Evolutionary conservation across 2,329 filamentous ascomycete genomes (phyloP).

Genomic region (Ambrosiella cleistominuta): DNA sequence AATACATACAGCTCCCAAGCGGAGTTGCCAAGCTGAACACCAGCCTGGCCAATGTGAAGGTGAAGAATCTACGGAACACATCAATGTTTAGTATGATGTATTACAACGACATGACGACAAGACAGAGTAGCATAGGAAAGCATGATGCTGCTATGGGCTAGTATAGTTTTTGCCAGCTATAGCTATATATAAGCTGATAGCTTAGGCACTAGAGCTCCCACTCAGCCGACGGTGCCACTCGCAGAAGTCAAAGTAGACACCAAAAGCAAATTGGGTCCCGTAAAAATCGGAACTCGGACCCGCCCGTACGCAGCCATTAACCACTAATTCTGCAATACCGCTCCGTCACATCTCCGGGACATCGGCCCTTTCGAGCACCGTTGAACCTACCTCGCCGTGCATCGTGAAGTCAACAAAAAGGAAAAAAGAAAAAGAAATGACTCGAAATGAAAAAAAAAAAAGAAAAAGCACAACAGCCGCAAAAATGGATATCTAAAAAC

Average conservation of each 20-base stretch:
- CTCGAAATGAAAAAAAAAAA: neutral
- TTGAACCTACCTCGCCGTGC: conserved; percentile 12
- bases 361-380: conserved; percentile 33
- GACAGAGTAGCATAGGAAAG: too few relatives aligned
- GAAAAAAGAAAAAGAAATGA: neutral
- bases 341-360: neutral
- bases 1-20: conserved; percentile 56
- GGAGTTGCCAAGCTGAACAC: conserved; percentile 57
- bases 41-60: conserved; percentile 50
- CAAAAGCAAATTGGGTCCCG: neutral
- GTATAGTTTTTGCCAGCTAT: neutral
- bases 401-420: conserved; percentile 7
- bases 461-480: conserved; percentile 4
- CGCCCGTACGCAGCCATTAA: neutral
- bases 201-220: neutral
- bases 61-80: conserved; percentile 35
- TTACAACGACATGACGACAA: neutral
- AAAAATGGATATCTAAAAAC: conserved; percentile 3
- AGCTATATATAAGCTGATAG: neutral
- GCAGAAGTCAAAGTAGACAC: neutral
- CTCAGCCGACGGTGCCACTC: neutral
- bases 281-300: neutral
- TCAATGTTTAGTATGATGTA: neutral
- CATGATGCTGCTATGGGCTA: too few relatives aligned
- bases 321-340: neutral